These are phyloP conservation scores for Lyophyllum shimeji DNA, from an alignment of 768 basidiomycete genomes.

Conservation along the genomic window DNA sequence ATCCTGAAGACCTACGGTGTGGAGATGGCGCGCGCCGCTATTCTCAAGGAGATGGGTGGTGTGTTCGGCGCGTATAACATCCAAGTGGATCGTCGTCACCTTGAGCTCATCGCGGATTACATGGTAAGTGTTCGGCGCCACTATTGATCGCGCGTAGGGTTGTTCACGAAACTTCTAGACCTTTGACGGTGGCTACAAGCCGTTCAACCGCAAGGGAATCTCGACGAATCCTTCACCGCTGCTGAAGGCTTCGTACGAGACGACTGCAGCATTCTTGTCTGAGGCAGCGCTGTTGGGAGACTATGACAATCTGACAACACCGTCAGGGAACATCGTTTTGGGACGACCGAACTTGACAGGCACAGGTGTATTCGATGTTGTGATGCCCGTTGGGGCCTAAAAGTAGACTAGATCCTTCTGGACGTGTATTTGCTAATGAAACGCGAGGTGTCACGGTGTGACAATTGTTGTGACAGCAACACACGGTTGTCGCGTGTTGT, in stretches of 20 bases:
- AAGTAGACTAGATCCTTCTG: constrained; percentile 8
- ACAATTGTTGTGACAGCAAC: constrained; percentile 12
- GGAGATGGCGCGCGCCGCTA: constrained; percentile 91
- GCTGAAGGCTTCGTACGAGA: constrained; percentile 97
- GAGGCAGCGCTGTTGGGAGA: constrained; percentile 95
- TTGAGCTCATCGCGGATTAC: constrained; percentile 97
- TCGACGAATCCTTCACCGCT: constrained; percentile 92
- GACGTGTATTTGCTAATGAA: constrained; percentile 10
- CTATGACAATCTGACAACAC: constrained; percentile 88
- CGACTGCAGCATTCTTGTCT: constrained; percentile 89
- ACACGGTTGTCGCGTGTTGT: background rate
- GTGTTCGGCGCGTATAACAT: constrained; percentile 97
- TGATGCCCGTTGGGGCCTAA: constrained; percentile 46
- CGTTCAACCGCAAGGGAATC: constrained; percentile 96
- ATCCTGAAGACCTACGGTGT: constrained; percentile 92
- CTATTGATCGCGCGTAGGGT: background rate
- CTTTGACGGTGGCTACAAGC: constrained; percentile 96
- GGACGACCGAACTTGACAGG: constrained; percentile 87
- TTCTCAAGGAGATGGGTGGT: constrained; percentile 86
- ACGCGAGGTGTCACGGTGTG: constrained; percentile 23
- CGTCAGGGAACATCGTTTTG: constrained; percentile 89
- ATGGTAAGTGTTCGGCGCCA: constrained; percentile 68
- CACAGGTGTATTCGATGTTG: constrained; percentile 93
- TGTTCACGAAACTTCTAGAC: constrained; percentile 54
- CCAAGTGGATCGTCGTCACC: constrained; percentile 89